These are phyloP conservation scores for Alternaria viburni DNA, from an alignment of 2,329 filamentous ascomycete genomes.

Conservation along the genomic window DNA sequence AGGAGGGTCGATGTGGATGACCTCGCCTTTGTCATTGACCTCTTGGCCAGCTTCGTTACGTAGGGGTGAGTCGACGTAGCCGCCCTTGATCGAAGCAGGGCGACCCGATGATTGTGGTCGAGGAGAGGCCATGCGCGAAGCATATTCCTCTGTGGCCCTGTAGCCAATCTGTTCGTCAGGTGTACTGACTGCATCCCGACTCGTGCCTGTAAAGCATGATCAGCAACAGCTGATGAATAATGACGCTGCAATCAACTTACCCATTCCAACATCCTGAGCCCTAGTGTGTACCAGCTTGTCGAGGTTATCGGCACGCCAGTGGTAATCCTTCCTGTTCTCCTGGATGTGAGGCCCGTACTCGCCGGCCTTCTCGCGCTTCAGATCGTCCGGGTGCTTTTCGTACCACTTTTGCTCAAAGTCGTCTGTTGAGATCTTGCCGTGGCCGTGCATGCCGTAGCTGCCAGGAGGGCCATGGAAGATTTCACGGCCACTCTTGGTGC, in stretches of 20 bases:
- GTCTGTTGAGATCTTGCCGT: conserved; percentile 76
- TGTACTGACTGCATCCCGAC: conserved; percentile 69
- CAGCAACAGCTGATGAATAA: conserved; percentile 51
- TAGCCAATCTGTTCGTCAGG: conserved; percentile 92
- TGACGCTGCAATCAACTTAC: conserved; percentile 49
- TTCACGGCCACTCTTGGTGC: conserved; percentile 75
- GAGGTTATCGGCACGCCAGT: conserved; percentile 86
- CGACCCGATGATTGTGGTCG: conserved; percentile 58
- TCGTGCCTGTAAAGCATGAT: conserved; percentile 66
- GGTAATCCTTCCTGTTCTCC: conserved; percentile 73
- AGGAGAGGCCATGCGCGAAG: conserved; percentile 76
- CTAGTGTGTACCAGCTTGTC: conserved; percentile 85
- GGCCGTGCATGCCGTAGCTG: conserved; percentile 91
- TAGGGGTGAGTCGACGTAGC: conserved; percentile 58
- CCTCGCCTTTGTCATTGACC: conserved; percentile 60
- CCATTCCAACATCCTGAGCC: conserved; percentile 57
- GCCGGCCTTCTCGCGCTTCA: conserved; percentile 74
- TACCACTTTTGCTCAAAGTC: conserved; percentile 92
- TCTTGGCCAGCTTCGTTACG: conserved; percentile 56
- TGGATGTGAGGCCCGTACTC: conserved; percentile 66
- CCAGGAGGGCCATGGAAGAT: conserved; percentile 77
- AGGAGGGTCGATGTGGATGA: conserved; percentile 81
- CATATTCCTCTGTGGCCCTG: conserved; percentile 83
- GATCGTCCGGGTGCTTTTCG: conserved; percentile 84
- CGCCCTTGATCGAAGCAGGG: conserved; percentile 56